Evolutionary conservation across 192 early-diverging fungal species (phyloP).

Genomic region (Backusella mclennaniae): DNA sequence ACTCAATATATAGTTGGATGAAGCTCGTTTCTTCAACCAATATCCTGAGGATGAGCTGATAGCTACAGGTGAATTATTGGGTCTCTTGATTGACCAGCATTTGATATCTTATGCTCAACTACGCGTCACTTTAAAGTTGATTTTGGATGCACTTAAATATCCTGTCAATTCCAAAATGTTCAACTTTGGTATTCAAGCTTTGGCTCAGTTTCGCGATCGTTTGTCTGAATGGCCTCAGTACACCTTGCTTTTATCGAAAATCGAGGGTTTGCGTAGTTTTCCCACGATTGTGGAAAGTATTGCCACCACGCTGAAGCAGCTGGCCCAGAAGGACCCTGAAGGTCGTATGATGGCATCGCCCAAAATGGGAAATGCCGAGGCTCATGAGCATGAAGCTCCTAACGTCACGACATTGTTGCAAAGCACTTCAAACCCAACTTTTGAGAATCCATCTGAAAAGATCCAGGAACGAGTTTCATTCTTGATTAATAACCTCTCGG

Average conservation of each 20-base stretch:
- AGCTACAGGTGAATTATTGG: slow-evolving; percentile 88
- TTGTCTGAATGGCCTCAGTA: slow-evolving; percentile 92
- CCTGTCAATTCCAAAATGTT: slow-evolving; percentile 79
- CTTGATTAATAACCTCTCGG: slow-evolving; percentile 93
- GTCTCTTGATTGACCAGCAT: slow-evolving; percentile 82
- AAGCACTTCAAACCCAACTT: background rate
- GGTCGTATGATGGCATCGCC: slow-evolving; percentile 1
- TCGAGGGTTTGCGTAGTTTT: slow-evolving; percentile 47
- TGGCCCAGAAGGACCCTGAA: slow-evolving; percentile 11
- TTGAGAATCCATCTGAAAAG: slow-evolving; percentile 17
- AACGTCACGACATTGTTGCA: slow-evolving; percentile 14
- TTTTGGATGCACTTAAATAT: slow-evolving; percentile 81
- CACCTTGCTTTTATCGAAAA: slow-evolving; percentile 76
- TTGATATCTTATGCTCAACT: slow-evolving; percentile 75
- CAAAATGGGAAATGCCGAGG: background rate
- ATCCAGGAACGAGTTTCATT: slow-evolving; percentile 93
- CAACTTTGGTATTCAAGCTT: slow-evolving; percentile 85
- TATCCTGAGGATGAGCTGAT: slow-evolving; percentile 91
- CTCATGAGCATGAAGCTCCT: background rate
- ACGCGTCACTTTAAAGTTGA: slow-evolving; percentile 81
- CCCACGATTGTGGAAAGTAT: slow-evolving; percentile 10
- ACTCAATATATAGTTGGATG: slow-evolving; percentile 64
- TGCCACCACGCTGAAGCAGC: slow-evolving; percentile 10
- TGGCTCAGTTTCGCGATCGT: slow-evolving; percentile 77
- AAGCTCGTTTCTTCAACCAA: slow-evolving; percentile 89